These are phyloP conservation scores for Anthracocystis setariae DNA, from an alignment of 1,284 basidiomycete species.

Conservation along the genomic window DNA sequence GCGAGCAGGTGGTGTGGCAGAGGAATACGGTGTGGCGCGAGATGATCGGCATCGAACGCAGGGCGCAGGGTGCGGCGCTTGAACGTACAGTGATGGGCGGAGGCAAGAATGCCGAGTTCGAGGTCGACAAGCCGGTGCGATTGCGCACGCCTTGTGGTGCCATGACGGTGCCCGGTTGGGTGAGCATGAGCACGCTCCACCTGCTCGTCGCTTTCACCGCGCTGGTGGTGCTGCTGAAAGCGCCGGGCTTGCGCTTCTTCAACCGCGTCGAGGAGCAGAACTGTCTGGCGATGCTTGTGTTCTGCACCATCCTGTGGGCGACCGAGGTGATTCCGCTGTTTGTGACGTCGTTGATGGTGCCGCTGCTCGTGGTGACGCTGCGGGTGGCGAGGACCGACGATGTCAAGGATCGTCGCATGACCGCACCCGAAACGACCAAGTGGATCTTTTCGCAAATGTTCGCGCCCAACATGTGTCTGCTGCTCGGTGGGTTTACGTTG, in stretches of 20 bases:
- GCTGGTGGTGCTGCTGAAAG: slow-evolving; percentile 61
- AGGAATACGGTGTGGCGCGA: slow-evolving; percentile 95
- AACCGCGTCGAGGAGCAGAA: slow-evolving; percentile 82
- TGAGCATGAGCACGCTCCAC: slow-evolving; percentile 63
- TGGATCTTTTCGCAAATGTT: slow-evolving; percentile 75
- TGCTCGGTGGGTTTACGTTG: slow-evolving; percentile 91
- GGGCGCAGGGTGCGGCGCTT: slow-evolving; percentile 65
- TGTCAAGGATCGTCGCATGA: slow-evolving; percentile 73
- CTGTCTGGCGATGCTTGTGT: slow-evolving; percentile 88
- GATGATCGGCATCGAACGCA: slow-evolving; percentile 89
- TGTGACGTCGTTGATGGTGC: slow-evolving; percentile 90
- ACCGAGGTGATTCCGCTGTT: slow-evolving; percentile 97
- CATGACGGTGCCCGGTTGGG: slow-evolving; percentile 52
- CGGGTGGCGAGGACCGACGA: slow-evolving; percentile 80
- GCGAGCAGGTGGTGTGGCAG: slow-evolving; percentile 90
- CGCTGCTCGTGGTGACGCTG: slow-evolving; percentile 86
- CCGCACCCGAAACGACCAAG: slow-evolving; percentile 82
- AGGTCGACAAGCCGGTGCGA: slow-evolving; percentile 52
- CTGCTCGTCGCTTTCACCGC: slow-evolving; percentile 59
- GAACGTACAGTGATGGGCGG: slow-evolving; percentile 60
- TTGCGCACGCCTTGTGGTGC: slow-evolving; percentile 55
- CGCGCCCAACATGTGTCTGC: slow-evolving; percentile 86
- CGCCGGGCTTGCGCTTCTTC: slow-evolving; percentile 63
- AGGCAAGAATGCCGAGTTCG: slow-evolving; percentile 26
- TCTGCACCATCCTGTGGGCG: slow-evolving; percentile 95